phyloP scores from a whole-genome alignment of 108 stramenopile species.

The Aurantiochytrium sp. region DNA sequence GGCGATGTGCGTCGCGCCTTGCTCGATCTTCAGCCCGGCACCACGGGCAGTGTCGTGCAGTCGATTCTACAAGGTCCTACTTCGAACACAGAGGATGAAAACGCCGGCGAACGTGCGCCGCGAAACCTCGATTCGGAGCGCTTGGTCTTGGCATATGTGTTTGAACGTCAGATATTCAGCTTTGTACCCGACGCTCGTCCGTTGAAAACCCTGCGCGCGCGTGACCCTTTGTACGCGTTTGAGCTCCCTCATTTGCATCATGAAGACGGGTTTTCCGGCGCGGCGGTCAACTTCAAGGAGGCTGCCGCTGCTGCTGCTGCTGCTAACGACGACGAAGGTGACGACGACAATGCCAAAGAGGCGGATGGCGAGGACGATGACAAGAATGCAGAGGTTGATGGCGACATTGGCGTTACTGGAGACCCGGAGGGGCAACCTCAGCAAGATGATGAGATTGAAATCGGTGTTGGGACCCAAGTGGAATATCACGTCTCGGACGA shows the following conservation, averaged over 20 bases:
- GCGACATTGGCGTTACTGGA: too few species aligned
- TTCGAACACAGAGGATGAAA: background rate
- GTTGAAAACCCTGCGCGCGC: slow-evolving; percentile 44
- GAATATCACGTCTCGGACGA: too few species aligned
- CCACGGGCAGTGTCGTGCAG: background rate
- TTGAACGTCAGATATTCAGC: background rate
- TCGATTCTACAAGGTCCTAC: background rate
- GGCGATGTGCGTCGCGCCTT: background rate
- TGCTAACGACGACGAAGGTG: slow-evolving; percentile 20
- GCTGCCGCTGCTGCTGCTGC: background rate
- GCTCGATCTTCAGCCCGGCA: background rate
- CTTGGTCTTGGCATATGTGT: background rate
- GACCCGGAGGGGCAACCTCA: too few species aligned
- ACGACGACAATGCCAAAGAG: background rate
- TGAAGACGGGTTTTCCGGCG: slow-evolving; percentile 24
- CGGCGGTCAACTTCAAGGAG: background rate
- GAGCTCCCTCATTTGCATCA: slow-evolving; percentile 59
- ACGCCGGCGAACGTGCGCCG: background rate
- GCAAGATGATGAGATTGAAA: too few species aligned
- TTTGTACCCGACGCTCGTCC: slow-evolving; percentile 37
- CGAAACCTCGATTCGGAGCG: background rate
- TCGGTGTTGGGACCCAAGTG: too few species aligned
- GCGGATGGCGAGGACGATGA: background rate
- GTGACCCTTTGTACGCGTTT: slow-evolving; percentile 46
- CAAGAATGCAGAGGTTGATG: too few species aligned